Evolutionary conservation across 2,329 filamentous ascomycete genomes (phyloP).

Genomic region (Orbilia oligospora): DNA sequence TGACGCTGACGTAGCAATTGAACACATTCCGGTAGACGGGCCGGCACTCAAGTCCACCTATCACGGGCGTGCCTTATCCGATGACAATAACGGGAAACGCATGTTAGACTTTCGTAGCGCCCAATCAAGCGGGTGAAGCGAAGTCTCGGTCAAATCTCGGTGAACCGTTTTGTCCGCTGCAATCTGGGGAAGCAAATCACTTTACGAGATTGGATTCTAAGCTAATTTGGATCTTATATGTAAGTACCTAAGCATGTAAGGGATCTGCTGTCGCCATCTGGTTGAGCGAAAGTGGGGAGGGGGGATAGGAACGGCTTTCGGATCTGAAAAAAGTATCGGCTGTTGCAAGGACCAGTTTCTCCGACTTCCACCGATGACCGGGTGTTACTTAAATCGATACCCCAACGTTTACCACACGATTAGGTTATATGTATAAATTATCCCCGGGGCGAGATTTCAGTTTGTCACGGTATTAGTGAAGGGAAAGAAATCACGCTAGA

Average conservation of each 20-base stretch:
- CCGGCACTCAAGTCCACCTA: slow-evolving; percentile 54
- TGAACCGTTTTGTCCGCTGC: slow-evolving; percentile 17
- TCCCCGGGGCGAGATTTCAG: slow-evolving; percentile 34
- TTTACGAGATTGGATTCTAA: slow-evolving; percentile 20
- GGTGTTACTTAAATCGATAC: slow-evolving; percentile 31
- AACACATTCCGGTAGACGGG: slow-evolving; percentile 39
- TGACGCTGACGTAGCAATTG: slow-evolving; percentile 29
- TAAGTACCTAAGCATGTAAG: slow-evolving; percentile 3
- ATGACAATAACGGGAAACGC: slow-evolving; percentile 38
- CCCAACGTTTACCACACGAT: slow-evolving; percentile 31
- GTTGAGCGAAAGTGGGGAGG: neutral
- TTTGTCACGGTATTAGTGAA: slow-evolving; percentile 55
- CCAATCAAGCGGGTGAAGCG: slow-evolving; percentile 44
- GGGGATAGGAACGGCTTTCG: slow-evolving; percentile 39
- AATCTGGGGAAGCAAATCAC: slow-evolving; percentile 26
- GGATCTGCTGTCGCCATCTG: slow-evolving; percentile 14
- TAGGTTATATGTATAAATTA: slow-evolving; percentile 8
- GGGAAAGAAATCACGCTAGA: slow-evolving; percentile 51
- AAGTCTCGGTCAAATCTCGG: slow-evolving; percentile 60
- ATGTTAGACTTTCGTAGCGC: slow-evolving; percentile 48
- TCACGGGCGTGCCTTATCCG: slow-evolving; percentile 59
- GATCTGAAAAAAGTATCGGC: slow-evolving; percentile 40
- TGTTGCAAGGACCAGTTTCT: slow-evolving; percentile 38
- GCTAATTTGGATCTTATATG: slow-evolving; percentile 1
- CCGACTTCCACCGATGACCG: slow-evolving; percentile 58